Evolutionary conservation across 2,329 filamentous ascomycete genomes (phyloP), one percentile per base, ranked within the genome.

Genomic region (Calonectria naviculata): DNA sequence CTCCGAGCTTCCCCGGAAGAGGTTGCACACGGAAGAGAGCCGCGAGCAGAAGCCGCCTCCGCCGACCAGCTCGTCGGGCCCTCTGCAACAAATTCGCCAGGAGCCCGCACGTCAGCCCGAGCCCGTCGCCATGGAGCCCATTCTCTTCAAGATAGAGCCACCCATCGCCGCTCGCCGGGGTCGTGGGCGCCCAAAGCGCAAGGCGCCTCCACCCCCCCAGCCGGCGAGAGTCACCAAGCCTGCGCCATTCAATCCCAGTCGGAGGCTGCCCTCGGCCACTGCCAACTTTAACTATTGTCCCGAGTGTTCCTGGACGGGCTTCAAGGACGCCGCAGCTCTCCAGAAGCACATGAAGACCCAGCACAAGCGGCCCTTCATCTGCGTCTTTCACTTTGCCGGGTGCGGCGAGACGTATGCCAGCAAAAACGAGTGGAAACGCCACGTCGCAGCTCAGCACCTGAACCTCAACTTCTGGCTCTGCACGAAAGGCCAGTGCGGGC

Each of bases 401-500:
- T 98, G 96, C 84, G 74, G 73, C 0, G 90, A 91, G 3, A 91
- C 88, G 0, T 98, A 98, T 78, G 88, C 89, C 4, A 92, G 89
- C 75, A 98, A 97, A 84, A 98, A 98, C 80, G 95, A 98, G 81
- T 98, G 96, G 96, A 98, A 98, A 82, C 91, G 96, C 0, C 96
- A 98, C 80, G 91, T 96, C 78, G 85, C 87, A 34, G 93, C 93
- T 0, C 93, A 97, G 79, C 96, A 98, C 79, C 86, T 98, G 26
- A 89, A 92, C 64, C 86, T 94, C 3, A 85, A 89, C 54, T 93
- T 92, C 83, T 98, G 92, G 90, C 87, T 93, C 69, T 98, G 95
- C 84, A 89, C 92, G 74, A 85, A 93, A 36, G 93, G 90, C 71
- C 79, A 82, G 9, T 93, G 91, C 80, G 82, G 80, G 19, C 79